These are phyloP conservation scores for Arxiozyma bovina DNA, from an alignment of 1,139 yeast genomes.

Conservation along the genomic window DNA sequence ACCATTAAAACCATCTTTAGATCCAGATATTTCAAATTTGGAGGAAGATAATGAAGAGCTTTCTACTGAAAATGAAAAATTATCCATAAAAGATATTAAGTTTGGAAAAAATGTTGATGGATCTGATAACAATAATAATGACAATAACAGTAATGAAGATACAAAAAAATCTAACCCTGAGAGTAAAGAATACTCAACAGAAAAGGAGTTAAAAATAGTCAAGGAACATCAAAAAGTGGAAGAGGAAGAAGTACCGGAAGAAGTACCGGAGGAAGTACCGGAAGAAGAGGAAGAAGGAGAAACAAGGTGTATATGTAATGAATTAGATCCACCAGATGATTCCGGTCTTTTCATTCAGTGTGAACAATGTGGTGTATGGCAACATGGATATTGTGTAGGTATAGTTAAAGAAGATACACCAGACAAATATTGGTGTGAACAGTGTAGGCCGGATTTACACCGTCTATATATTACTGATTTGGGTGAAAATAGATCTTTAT, in stretches of 20 bases:
- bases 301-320: slow-evolving; percentile 85
- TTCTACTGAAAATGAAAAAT: neutral
- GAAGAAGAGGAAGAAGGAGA: slow-evolving; percentile 57
- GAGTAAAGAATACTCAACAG: too few relatives aligned
- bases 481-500: slow-evolving; percentile 32
- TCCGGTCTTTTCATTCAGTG: slow-evolving; percentile 70
- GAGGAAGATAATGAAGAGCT: neutral
- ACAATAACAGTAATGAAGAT: too few relatives aligned
- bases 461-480: slow-evolving; percentile 40
- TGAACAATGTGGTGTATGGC: slow-evolving; percentile 92
- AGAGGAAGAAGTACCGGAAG: slow-evolving; percentile 18
- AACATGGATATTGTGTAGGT: slow-evolving; percentile 94
- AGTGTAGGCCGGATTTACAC: slow-evolving; percentile 78
- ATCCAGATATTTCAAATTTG: neutral
- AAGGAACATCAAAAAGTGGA: neutral
- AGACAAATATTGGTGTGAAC: slow-evolving; percentile 89
- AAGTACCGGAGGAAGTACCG: too few relatives aligned
- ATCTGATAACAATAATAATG: neutral
- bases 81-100: neutral
- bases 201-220: too few relatives aligned
- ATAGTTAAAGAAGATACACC: slow-evolving; percentile 40
- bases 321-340: slow-evolving; percentile 42
- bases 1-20: neutral
- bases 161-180: too few relatives aligned
- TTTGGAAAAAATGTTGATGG: neutral